Conservation (phyloP, 768 basidiomycete species). For the Naganishia vaughanmartiniae region DNA sequence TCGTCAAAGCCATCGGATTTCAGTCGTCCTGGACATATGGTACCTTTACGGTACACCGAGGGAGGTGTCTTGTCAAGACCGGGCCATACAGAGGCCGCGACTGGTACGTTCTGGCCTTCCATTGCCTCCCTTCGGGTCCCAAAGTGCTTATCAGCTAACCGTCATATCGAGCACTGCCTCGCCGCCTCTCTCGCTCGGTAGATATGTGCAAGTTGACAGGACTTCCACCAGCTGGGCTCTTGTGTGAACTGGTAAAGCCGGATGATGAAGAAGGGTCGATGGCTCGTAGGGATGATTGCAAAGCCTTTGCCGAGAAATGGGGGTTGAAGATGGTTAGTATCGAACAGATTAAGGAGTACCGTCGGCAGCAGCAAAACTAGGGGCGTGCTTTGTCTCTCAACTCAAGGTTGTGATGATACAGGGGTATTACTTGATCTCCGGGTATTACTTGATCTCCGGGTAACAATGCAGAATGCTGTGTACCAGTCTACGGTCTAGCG, state of each 20-base stretch:
- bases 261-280: constrained; percentile 83
- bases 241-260: constrained; percentile 89
- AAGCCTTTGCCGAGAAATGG: constrained; percentile 83
- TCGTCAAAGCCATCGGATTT: constrained; percentile 65
- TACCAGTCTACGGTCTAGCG: too few species aligned
- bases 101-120: constrained; percentile 55
- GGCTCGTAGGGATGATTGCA: constrained; percentile 91
- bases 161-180: too few species aligned
- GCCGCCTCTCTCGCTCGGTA: constrained; percentile 34
- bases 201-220: constrained; percentile 79
- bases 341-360: constrained; percentile 58
- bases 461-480: too few species aligned
- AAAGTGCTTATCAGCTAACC: neutral
- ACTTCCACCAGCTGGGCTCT: constrained; percentile 68
- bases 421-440: neutral
- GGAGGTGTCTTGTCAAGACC: constrained; percentile 82
- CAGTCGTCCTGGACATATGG: constrained; percentile 89
- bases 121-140: neutral
- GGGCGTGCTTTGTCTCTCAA: neutral
- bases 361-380: constrained; percentile 31
- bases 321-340: constrained; percentile 92
- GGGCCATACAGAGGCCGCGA: constrained; percentile 88
- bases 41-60: constrained; percentile 79
- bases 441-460: too few species aligned
- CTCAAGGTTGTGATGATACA: neutral